Conservation (phyloP, 2,329 filamentous ascomycete species). For the Cyclaneusma minus region DNA sequence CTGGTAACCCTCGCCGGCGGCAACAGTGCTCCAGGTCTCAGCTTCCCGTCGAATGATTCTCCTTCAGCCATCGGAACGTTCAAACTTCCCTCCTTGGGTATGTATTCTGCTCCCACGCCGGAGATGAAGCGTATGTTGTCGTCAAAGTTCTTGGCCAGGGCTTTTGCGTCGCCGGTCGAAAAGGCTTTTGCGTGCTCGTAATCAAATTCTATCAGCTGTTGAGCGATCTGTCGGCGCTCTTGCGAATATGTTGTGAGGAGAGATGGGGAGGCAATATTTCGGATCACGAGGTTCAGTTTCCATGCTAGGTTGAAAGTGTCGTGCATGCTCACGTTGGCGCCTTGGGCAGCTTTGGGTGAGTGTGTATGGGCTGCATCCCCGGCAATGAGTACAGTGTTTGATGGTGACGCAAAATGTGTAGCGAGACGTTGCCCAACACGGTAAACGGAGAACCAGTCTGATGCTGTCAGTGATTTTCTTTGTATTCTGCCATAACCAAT, state of each 20-base stretch:
- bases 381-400: constrained; percentile 34
- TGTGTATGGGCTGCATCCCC: constrained; percentile 41
- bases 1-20: constrained; percentile 55
- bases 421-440: constrained; percentile 44
- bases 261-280: constrained; percentile 35
- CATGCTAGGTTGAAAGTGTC: constrained; percentile 47
- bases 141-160: constrained; percentile 51
- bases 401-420: constrained; percentile 31
- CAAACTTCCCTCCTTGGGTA: constrained; percentile 42
- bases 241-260: constrained; percentile 45
- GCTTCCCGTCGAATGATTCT: constrained; percentile 29
- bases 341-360: constrained; percentile 47
- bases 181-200: constrained; percentile 40
- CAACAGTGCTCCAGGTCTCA: constrained; percentile 26
- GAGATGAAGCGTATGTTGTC: constrained; percentile 61
- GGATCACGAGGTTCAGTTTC: constrained; percentile 34
- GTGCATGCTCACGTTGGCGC: constrained; percentile 40
- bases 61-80: constrained; percentile 40
- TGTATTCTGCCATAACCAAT: constrained; percentile 28
- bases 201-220: constrained; percentile 51
- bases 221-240: constrained; percentile 45
- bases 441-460: constrained; percentile 48
- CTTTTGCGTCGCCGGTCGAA: constrained; percentile 44
- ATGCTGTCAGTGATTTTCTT: constrained; percentile 35
- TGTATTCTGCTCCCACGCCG: constrained; percentile 55